Base-by-base conservation (phyloP, 208 protist genomes). In the Acanthamoeba quina region DNA sequence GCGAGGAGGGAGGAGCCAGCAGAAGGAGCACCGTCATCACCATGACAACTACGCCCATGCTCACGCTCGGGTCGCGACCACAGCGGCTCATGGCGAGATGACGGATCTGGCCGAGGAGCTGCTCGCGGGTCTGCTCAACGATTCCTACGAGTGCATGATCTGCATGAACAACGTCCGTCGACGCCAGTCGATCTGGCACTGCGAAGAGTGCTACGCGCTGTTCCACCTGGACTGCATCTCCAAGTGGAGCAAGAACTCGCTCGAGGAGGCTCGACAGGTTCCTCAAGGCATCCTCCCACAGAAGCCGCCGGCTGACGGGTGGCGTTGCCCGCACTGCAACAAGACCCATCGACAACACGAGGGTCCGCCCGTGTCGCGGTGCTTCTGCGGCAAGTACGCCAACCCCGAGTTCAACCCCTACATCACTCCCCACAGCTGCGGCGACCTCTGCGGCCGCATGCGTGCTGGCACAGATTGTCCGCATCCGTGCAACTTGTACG, bases 141-240 rank as follows among this genome's bases (percentile, higher is more conserved):
- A 89, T 2, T 88, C 74, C 19, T 97, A 97, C 78, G 96, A 97
- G 49, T 97, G 96, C 88, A 93, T 97, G 88, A 95, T 97, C 34
- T 97, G 96, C 91, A 95, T 91, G 90, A 92, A 96, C n/a, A 64
- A 9, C 44, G 54, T 97, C 76, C 56, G 82, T 7, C 83, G 82
- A 11, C 52, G 44, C 26, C 52, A 76, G 26, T 5, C 72, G 0
- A 95, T 96, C 11, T 97, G 96, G 96, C 60, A 64, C 76, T 97
- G 96, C 76, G 34, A 58, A 31, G 31, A 88, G 24, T 97, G 96
- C 91, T 97, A 89, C 86, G 90, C 92, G 19, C 58, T 97, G 31
- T 96, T 97, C 78, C 96, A 97, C 93, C 34, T 97, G 0, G 60
- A 49, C 58, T 97, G 96, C 88, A 95, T 97, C 11, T 94, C 92